Conservation (phyloP, 2,329 filamentous ascomycete species). For the Fusarium scirpi region DNA sequence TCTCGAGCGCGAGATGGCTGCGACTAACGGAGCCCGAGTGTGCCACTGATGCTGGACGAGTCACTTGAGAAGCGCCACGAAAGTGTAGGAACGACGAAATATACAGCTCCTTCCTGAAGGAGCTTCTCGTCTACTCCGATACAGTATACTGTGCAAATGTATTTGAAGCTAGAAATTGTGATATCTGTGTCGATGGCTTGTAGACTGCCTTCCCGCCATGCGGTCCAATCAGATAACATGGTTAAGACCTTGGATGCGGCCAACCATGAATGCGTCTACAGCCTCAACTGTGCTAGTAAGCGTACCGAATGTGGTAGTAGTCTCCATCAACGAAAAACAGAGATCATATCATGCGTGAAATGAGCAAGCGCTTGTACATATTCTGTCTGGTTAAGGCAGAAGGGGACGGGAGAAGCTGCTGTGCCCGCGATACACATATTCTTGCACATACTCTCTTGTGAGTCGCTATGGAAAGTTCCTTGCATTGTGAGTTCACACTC, state of each 20-base stretch:
- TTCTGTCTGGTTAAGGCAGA: not conserved
- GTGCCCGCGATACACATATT: not conserved
- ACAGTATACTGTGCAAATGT: conserved; percentile 40
- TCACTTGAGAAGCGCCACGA: conserved; percentile 53
- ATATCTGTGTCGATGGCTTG: conserved; percentile 45
- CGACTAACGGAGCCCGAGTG: not conserved
- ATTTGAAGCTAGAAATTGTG: conserved; percentile 46
- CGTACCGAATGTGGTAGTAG: not conserved
- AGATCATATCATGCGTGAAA: not conserved
- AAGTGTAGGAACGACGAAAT: conserved; percentile 51
- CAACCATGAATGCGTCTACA: conserved; percentile 45
- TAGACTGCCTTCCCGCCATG: conserved; percentile 41
- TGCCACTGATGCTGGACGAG: conserved; percentile 53
- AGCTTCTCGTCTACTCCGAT: conserved; percentile 47
- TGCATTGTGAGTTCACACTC: not conserved
- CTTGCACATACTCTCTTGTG: not conserved
- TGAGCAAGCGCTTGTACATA: not conserved
- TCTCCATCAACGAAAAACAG: not conserved
- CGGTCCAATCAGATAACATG: conserved; percentile 46
- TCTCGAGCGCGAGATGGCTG: not conserved
- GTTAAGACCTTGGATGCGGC: conserved; percentile 48
- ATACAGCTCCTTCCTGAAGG: conserved; percentile 49
- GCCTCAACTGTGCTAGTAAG: not conserved
- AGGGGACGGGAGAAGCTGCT: not conserved
- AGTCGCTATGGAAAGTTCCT: not conserved